phyloP scores from a whole-genome alignment of 495 filamentous ascomycete species.

The Trichoderma gamsii region DNA sequence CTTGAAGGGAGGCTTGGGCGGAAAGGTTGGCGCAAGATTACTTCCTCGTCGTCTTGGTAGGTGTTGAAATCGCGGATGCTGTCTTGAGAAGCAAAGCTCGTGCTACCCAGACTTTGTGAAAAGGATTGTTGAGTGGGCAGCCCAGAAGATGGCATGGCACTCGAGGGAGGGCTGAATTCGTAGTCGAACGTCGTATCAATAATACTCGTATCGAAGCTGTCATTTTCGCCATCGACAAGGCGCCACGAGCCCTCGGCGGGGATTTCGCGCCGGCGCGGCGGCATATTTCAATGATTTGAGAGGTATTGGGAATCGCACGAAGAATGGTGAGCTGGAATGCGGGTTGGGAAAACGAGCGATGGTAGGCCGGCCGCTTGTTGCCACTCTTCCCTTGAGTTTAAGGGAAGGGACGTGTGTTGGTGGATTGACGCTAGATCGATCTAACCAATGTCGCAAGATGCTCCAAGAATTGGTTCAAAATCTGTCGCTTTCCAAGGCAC shows the following conservation, averaged over 20 bases:
- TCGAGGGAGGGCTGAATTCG: slow-evolving; percentile 22
- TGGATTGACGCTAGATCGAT: not conserved
- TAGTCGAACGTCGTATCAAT: slow-evolving; percentile 33
- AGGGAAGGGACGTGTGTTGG: too few relatives aligned
- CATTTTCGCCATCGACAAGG: slow-evolving; percentile 46
- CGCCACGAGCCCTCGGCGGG: slow-evolving; percentile 44
- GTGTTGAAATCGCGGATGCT: slow-evolving; percentile 38
- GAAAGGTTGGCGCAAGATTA: slow-evolving; percentile 39
- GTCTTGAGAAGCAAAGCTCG: slow-evolving; percentile 37
- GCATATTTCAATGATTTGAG: not conserved
- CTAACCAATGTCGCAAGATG: not conserved
- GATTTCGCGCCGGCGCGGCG: slow-evolving; percentile 20
- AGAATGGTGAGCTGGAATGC: not conserved
- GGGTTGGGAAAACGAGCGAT: not conserved
- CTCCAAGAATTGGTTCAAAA: not conserved
- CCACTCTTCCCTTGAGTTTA: too few relatives aligned
- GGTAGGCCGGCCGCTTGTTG: too few relatives aligned
- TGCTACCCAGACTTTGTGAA: slow-evolving; percentile 31
- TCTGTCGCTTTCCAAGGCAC: not conserved
- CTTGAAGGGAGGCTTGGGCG: slow-evolving; percentile 39
- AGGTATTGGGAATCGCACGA: not conserved
- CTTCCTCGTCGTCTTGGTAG: slow-evolving; percentile 38
- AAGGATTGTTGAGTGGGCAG: slow-evolving; percentile 13
- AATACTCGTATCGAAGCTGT: slow-evolving; percentile 44
- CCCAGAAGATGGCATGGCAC: slow-evolving; percentile 16